Evolutionary conservation across 192 early-diverging fungal species (phyloP).

Genomic region (Coemansia sp.): DNA sequence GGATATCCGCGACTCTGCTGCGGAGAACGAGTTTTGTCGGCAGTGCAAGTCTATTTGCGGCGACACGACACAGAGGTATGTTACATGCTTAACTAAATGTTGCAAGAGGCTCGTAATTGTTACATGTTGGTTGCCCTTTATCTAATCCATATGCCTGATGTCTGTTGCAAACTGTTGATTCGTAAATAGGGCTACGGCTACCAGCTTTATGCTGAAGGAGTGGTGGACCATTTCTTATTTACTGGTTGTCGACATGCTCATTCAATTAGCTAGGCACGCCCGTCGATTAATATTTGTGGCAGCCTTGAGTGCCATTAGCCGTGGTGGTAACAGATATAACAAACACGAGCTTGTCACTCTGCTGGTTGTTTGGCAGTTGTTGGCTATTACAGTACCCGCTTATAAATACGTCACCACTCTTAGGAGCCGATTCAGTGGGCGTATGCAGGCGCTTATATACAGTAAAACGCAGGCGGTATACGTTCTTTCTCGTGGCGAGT

Average conservation of each 20-base stretch:
- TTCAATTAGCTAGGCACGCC: neutral
- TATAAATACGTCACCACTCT: neutral
- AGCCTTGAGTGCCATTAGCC: constrained; percentile 3
- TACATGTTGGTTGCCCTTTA: neutral
- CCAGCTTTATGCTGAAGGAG: neutral
- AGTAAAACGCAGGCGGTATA: constrained; percentile 8
- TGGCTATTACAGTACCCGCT: neutral
- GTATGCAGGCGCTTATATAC: neutral
- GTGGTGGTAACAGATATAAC: neutral
- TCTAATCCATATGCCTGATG: neutral
- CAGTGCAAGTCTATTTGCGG: too few relatives aligned
- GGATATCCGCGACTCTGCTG: neutral
- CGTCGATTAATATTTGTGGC: constrained; percentile 15
- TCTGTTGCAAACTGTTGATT: neutral
- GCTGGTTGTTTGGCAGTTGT: constrained; percentile 16
- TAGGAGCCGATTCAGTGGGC: neutral
- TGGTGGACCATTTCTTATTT: neutral
- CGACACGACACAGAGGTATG: too few relatives aligned
- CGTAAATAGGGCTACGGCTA: neutral
- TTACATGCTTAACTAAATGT: too few relatives aligned
- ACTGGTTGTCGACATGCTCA: neutral
- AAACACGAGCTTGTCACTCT: neutral
- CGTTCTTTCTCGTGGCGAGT: neutral
- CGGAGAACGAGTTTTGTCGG: too few relatives aligned
- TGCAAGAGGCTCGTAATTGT: neutral